These are phyloP conservation scores for Selaginella tamariscina DNA, from an alignment of 75 land plant genomes.

Conservation along the genomic window DNA sequence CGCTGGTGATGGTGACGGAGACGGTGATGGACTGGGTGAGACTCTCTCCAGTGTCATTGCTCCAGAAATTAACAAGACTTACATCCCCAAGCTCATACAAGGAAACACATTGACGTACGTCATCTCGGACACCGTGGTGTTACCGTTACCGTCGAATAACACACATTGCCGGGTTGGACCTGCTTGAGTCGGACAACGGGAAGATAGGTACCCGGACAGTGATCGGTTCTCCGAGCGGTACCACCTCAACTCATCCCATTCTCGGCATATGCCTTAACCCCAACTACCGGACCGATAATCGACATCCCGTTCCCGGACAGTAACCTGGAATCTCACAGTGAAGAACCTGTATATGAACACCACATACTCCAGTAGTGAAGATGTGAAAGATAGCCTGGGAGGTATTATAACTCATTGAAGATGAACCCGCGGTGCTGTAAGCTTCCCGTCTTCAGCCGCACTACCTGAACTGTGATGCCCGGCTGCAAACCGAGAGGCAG, in stretches of 20 bases:
- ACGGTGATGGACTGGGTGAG: background rate
- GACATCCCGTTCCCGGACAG: background rate
- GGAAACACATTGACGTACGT: background rate
- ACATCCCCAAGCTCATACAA: background rate
- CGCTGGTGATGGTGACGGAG: too few relatives aligned
- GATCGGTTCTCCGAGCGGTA: background rate
- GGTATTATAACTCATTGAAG: background rate
- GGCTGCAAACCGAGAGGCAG: background rate
- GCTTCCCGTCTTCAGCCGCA: background rate
- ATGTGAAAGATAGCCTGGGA: background rate
- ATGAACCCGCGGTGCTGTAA: background rate
- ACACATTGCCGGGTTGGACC: background rate
- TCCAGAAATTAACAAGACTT: background rate
- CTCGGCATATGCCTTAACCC: background rate
- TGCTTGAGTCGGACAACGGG: background rate
- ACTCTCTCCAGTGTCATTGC: background rate
- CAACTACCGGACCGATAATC: background rate
- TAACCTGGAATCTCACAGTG: background rate
- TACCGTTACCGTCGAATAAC: background rate
- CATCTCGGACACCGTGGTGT: background rate
- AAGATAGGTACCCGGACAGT: background rate
- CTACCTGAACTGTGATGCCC: background rate
- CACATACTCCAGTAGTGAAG: background rate
- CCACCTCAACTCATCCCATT: background rate
- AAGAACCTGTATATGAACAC: background rate